These are phyloP conservation scores for Paulownia fortunei DNA, from an alignment of 257 asterid species.

Conservation along the genomic window DNA sequence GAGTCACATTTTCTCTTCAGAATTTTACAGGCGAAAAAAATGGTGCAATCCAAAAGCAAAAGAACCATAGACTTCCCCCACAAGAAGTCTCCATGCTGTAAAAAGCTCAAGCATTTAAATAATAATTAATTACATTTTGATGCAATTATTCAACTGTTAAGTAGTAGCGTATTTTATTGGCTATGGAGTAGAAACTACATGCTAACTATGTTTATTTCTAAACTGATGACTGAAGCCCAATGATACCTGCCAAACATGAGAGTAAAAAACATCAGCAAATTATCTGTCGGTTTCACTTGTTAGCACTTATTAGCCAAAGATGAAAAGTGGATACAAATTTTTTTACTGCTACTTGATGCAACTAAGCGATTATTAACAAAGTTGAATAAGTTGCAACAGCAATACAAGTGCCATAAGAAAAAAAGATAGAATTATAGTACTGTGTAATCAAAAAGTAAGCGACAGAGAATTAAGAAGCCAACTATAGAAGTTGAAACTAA, in stretches of 20 bases:
- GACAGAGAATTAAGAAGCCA: not conserved
- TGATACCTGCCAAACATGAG: conserved; percentile 66
- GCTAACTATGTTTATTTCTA: conserved; percentile 33
- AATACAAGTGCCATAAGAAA: not conserved
- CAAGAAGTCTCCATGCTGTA: too few species aligned
- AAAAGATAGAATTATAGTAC: not conserved
- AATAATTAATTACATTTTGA: too few species aligned
- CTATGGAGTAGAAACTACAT: not conserved
- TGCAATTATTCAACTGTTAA: too few species aligned
- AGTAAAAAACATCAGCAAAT: conserved; percentile 9
- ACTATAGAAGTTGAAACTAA: not conserved
- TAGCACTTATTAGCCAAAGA: not conserved
- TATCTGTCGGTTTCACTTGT: not conserved
- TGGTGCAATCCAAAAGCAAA: too few species aligned
- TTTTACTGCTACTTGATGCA: too few species aligned
- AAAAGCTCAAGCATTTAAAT: too few species aligned
- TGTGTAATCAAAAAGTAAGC: not conserved
- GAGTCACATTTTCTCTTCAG: too few species aligned
- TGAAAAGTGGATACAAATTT: too few species aligned
- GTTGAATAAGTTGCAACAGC: not conserved
- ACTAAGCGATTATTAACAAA: not conserved
- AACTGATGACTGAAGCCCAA: conserved; percentile 86
- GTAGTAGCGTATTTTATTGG: not conserved
- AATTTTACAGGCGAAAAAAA: too few species aligned
- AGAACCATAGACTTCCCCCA: too few species aligned